Base-by-base conservation (phyloP, 192 early-diverging fungal species). In the Coemansia biformis region DNA sequence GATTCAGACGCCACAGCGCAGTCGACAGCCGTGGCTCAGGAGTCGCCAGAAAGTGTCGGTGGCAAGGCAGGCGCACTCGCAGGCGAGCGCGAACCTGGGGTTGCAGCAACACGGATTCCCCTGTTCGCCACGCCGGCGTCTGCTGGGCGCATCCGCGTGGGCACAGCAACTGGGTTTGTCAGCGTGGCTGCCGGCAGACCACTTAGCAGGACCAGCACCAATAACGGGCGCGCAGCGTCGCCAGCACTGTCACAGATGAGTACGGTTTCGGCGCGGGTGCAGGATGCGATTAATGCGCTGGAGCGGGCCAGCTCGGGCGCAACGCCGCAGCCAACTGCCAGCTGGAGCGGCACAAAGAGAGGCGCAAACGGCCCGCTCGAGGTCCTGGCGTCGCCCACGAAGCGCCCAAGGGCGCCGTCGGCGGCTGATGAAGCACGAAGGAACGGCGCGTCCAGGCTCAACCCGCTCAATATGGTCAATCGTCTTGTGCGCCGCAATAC, bases 151-250 rank as follows among this genome's bases (percentile, higher is more conserved):
- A 54, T 50, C 8, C 39, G 67, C 0, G 34, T 71, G 18, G 55
- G 54, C 17, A 71, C 67, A 6, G 8, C 49, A 1, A 71, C 60
- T 8, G 67, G 67, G 21, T 71, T 71, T 13, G 58, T 71, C 31
- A 71, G 60, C 36, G 13, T 59, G 24, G 51, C 23, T 4, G 40
- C 54, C 18, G 47, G 30, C 21, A 48, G 48, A 8, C 54, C 54
- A 31, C 54, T 46, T 11, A 61, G 59, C 15, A 30, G 45, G 8
- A 32, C 48, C 4, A 66, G 49, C 35, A 28, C 41, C 3, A 38
- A 32, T 13, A 51, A 41, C 21, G 45, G 33, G 8, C 54, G 67
- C 10, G 35, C 67, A 1, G 66, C 18, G n/a, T 71, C 68, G 11
- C 61, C 68, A 15, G 67, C 67, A 15, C 35, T 64, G 8, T 72